These are phyloP conservation scores for Beauveria rudraprayagi DNA, from an alignment of 2,329 filamentous ascomycete genomes.

Conservation along the genomic window DNA sequence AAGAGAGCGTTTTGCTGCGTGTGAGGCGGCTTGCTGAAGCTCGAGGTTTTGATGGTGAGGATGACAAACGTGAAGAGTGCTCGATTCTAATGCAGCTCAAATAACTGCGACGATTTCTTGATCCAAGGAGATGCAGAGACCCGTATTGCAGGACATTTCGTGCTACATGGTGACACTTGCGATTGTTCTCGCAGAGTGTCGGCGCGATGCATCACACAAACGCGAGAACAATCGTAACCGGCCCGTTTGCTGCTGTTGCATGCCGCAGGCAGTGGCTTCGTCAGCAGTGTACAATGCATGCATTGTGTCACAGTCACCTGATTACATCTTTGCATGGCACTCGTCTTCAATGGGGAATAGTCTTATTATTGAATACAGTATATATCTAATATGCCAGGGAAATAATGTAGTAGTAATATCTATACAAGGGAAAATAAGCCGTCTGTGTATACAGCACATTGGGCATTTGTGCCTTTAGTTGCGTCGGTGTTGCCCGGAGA, in stretches of 20 bases:
- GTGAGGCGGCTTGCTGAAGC: too few relatives aligned
- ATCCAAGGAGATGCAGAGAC: background rate
- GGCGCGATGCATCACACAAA: background rate
- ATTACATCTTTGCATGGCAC: background rate
- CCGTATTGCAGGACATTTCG: background rate
- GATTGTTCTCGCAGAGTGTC: background rate
- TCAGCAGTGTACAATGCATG: background rate
- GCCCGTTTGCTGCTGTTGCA: background rate
- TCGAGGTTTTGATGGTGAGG: too few relatives aligned
- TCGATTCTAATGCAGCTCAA: background rate
- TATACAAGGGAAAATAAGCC: background rate
- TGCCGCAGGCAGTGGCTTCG: background rate
- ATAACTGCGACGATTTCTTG: background rate
- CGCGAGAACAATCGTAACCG: constrained; percentile 1
- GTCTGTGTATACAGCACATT: background rate
- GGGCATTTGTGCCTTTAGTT: background rate
- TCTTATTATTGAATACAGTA: background rate
- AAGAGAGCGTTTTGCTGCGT: too few relatives aligned
- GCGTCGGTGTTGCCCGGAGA: background rate
- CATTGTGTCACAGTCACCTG: background rate
- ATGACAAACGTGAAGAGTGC: background rate
- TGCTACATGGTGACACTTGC: background rate
- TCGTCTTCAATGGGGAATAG: background rate
- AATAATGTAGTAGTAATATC: background rate
- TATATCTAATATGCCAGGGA: background rate